Percentiles rank a stretch among this genome's conserved stretches.
Evolutionary conservation across 495 filamentous ascomycete species (phyloP).

Genomic region (Aspergillus leporis): DNA sequence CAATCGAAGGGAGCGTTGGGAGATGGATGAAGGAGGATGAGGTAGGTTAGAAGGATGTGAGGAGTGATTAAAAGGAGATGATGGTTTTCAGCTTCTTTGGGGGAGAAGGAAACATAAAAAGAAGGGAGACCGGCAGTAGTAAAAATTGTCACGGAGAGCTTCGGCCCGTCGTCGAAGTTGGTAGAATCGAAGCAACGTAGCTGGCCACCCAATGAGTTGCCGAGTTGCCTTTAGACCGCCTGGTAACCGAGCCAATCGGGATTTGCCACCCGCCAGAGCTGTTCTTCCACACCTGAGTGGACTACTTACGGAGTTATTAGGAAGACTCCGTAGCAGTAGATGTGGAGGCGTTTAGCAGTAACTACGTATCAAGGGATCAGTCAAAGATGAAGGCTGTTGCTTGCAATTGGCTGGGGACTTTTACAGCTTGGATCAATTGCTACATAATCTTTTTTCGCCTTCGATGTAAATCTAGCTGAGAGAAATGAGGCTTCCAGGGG

Average conservation of each 20-base stretch:
- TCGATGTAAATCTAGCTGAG: neutral
- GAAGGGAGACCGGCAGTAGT: slow-evolving; percentile 39
- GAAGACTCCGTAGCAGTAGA: neutral
- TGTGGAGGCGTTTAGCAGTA: neutral
- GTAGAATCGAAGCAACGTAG: slow-evolving; percentile 36
- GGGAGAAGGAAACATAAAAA: slow-evolving; percentile 24
- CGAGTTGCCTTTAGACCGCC: slow-evolving; percentile 16
- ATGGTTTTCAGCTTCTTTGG: slow-evolving; percentile 20
- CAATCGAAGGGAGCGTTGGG: slow-evolving; percentile 38
- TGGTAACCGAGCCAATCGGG: slow-evolving; percentile 27
- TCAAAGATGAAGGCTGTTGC: neutral
- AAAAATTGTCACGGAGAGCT: slow-evolving; percentile 53
- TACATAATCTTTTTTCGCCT: neutral
- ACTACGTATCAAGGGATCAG: neutral
- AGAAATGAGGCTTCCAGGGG: too few relatives aligned
- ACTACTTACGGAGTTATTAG: neutral
- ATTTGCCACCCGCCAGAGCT: slow-evolving; percentile 7
- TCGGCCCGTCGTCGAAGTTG: slow-evolving; percentile 44
- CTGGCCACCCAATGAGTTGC: slow-evolving; percentile 11
- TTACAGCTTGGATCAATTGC: neutral
- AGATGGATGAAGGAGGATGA: slow-evolving; percentile 31
- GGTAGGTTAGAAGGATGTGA: slow-evolving; percentile 13
- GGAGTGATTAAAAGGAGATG: slow-evolving; percentile 22
- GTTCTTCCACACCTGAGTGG: neutral
- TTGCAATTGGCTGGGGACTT: neutral